Evolutionary conservation across 495 filamentous ascomycete species (phyloP).

Genomic region (Talaromyces adpressus): DNA sequence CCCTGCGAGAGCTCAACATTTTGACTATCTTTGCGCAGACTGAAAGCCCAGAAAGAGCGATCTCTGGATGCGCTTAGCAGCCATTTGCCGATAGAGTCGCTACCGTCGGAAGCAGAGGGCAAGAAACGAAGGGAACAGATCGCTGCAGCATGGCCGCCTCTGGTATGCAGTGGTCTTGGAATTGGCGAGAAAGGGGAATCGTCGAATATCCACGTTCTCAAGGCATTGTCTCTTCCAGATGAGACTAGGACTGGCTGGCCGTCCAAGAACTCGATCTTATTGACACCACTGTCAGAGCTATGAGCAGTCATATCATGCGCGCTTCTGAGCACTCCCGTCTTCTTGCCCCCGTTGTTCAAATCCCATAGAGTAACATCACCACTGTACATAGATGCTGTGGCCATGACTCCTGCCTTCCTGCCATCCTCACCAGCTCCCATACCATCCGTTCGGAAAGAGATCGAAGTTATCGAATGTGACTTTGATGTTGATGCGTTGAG

Average conservation of each 20-base stretch:
- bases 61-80: conserved; percentile 82
- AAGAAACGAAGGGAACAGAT: conserved; percentile 75
- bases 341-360: conserved; percentile 75
- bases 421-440: conserved; percentile 85
- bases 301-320: conserved; percentile 66
- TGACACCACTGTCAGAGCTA: conserved; percentile 55
- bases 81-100: conserved; percentile 90
- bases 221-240: conserved; percentile 83
- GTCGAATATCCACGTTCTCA: conserved; percentile 94
- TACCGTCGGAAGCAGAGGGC: conserved; percentile 77
- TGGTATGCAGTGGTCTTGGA: conserved; percentile 73
- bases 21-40: conserved; percentile 88
- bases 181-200: conserved; percentile 76
- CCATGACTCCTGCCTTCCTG: conserved; percentile 74
- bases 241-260: conserved; percentile 88
- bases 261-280: conserved; percentile 80
- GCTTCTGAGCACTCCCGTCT: conserved; percentile 72
- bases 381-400: conserved; percentile 59
- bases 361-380: conserved; percentile 96
- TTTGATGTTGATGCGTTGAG: conserved; percentile 51
- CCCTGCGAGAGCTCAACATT: conserved; percentile 91
- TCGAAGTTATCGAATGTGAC: conserved; percentile 58
- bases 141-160: conserved; percentile 81
- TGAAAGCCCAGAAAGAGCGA: conserved; percentile 90
- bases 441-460: conserved; percentile 90